Conservation (phyloP, 768 basidiomycete species). For the Suillus alpinus region DNA sequence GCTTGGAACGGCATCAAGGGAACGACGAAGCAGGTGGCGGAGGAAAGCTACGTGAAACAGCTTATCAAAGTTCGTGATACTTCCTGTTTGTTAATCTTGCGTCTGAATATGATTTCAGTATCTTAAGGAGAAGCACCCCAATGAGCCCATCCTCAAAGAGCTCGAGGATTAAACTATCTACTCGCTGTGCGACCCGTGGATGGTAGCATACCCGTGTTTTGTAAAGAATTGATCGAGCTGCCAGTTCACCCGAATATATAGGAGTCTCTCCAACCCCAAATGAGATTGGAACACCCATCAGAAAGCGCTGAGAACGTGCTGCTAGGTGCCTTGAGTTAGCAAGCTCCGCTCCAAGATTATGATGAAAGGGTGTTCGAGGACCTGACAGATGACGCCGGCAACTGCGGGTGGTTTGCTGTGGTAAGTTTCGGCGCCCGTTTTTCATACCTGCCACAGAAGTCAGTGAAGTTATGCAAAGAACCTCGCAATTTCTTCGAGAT, state of each 20-base stretch:
- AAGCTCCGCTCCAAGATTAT: not conserved
- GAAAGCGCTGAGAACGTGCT: not conserved
- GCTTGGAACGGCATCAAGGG: slow-evolving; percentile 83
- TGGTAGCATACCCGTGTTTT: not conserved
- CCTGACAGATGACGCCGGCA: slow-evolving; percentile 4
- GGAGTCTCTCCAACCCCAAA: not conserved
- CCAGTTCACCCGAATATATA: not conserved
- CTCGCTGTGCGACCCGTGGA: not conserved
- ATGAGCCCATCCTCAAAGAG: not conserved
- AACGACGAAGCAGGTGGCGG: slow-evolving; percentile 67
- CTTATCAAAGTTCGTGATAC: slow-evolving; percentile 57
- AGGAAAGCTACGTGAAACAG: slow-evolving; percentile 69
- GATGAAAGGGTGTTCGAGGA: slow-evolving; percentile 23
- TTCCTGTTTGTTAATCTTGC: not conserved
- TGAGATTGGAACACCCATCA: not conserved
- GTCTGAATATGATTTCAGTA: not conserved
- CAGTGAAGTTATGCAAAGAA: not conserved
- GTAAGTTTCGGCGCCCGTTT: slow-evolving; percentile 13
- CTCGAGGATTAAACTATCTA: not conserved
- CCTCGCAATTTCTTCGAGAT: slow-evolving; percentile 11
- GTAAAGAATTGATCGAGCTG: not conserved
- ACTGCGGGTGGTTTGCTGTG: slow-evolving; percentile 5
- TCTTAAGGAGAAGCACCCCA: not conserved
- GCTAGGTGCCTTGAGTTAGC: not conserved
- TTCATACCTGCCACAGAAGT: slow-evolving; percentile 11